These are phyloP conservation scores for Penicillium sp. DNA, from an alignment of 2,329 filamentous ascomycete genomes.

Conservation along the genomic window DNA sequence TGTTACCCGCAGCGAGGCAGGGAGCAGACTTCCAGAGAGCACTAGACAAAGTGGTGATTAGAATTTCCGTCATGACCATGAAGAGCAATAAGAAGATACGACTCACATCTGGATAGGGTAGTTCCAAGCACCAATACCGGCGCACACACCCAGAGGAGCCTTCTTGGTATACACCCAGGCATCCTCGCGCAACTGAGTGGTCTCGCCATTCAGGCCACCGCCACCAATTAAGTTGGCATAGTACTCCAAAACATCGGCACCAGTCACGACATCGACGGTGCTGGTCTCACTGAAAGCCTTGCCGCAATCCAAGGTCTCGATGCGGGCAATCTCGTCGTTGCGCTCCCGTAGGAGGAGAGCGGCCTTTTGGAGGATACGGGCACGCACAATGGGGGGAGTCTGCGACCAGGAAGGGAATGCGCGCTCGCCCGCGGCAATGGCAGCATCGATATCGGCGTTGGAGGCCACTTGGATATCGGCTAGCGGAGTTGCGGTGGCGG, in stretches of 20 bases:
- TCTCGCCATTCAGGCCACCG: conserved; percentile 75
- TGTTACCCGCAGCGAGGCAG: conserved; percentile 79
- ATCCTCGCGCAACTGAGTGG: conserved; percentile 66
- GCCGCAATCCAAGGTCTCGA: conserved; percentile 81
- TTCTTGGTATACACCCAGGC: conserved; percentile 82
- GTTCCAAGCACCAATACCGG: conserved; percentile 86
- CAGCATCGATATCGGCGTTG: conserved; percentile 62
- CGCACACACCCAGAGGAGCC: conserved; percentile 76
- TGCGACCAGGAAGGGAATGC: conserved; percentile 74
- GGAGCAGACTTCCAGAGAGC: conserved; percentile 85
- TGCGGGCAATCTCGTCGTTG: conserved; percentile 72
- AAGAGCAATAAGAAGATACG: background rate
- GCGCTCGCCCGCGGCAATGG: conserved; percentile 63
- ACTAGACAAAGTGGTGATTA: conserved; percentile 23
- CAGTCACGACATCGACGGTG: conserved; percentile 75
- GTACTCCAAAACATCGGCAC: conserved; percentile 81
- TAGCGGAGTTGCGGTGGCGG: conserved; percentile 63
- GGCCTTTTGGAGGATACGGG: conserved; percentile 72
- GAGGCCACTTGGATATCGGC: conserved; percentile 70
- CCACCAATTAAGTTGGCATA: conserved; percentile 74
- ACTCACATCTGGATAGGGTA: conserved; percentile 76
- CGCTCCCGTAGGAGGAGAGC: conserved; percentile 67
- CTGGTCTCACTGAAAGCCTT: conserved; percentile 82
- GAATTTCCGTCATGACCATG: background rate
- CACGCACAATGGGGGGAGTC: conserved; percentile 68